A percentile compares a stretch with the other conserved stretches of the same genome.
Conservation (phyloP, 108 stramenopile genomes). For the Pseudonitzschia multiseries region DNA sequence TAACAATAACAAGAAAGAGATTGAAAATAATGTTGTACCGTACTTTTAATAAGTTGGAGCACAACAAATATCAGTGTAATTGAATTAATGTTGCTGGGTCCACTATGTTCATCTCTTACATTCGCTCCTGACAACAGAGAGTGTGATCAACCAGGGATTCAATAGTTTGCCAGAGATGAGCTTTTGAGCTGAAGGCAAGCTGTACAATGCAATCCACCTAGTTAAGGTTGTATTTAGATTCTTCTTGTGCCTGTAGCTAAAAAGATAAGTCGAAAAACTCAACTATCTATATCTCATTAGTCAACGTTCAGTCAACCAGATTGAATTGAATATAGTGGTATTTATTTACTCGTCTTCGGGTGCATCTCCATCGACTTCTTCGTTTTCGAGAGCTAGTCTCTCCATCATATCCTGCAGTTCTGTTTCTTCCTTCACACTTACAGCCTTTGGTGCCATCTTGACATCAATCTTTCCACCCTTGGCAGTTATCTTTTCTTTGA, state of each 20-base stretch:
- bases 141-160: too few species aligned
- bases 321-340: not conserved
- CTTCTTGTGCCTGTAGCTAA: not conserved
- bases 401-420: constrained; percentile 98
- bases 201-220: too few species aligned
- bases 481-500: constrained; percentile 76
- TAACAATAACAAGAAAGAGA: too few species aligned
- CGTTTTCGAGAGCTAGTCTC: constrained; percentile 92
- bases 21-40: too few species aligned
- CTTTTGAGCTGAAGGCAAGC: too few species aligned
- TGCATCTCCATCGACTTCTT: constrained; percentile 96
- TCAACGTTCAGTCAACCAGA: not conserved
- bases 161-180: too few species aligned
- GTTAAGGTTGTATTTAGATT: too few species aligned
- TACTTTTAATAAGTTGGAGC: too few species aligned
- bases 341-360: constrained; percentile 80
- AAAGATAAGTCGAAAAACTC: not conserved
- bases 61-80: too few species aligned
- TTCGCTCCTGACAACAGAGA: too few species aligned
- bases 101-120: too few species aligned
- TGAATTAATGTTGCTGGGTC: too few species aligned
- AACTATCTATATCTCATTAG: not conserved
- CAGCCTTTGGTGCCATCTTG: constrained; percentile 98
- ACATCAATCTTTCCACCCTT: constrained; percentile 97
- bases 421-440: constrained; percentile 96